Percentiles rank a stretch among this genome's conserved stretches.
phyloP scores from a whole-genome alignment of 345 rosid genomes.

The Mangifera indica region DNA sequence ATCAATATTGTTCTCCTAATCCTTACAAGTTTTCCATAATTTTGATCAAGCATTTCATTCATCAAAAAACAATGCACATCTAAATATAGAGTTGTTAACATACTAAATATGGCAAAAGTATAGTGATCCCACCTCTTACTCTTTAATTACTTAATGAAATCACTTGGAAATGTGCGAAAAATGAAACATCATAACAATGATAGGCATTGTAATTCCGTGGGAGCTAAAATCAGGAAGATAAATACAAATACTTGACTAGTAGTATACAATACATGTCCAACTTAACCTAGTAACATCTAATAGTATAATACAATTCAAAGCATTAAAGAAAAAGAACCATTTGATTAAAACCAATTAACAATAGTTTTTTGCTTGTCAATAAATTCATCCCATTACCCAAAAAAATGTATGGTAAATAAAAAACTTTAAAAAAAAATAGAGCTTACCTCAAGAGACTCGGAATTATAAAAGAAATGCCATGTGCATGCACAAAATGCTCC shows the following conservation, averaged over 20 bases:
- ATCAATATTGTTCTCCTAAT: background rate
- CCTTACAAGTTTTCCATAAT: background rate
- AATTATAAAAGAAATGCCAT: constrained; percentile 96
- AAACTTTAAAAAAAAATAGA: no score
- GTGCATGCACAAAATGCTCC: constrained; percentile 97
- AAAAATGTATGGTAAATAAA: background rate
- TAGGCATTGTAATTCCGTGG: background rate
- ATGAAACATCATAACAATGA: background rate
- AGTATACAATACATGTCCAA: background rate
- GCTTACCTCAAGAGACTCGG: constrained; percentile 86
- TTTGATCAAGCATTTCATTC: background rate
- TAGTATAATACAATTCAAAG: background rate
- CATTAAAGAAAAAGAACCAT: constrained; percentile 3
- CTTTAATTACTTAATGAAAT: background rate
- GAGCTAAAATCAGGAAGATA: background rate
- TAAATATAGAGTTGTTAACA: background rate
- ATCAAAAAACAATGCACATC: background rate
- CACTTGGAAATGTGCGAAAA: background rate
- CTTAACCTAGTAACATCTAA: background rate
- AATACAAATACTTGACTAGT: background rate
- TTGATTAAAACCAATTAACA: background rate
- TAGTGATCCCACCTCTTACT: background rate
- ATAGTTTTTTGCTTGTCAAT: background rate
- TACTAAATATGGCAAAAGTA: background rate
- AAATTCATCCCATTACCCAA: background rate